Evolutionary conservation across 495 filamentous ascomycete species (phyloP), one percentile per base, ranked within the genome.

Genomic region (Tuber microsphaerosporum): DNA sequence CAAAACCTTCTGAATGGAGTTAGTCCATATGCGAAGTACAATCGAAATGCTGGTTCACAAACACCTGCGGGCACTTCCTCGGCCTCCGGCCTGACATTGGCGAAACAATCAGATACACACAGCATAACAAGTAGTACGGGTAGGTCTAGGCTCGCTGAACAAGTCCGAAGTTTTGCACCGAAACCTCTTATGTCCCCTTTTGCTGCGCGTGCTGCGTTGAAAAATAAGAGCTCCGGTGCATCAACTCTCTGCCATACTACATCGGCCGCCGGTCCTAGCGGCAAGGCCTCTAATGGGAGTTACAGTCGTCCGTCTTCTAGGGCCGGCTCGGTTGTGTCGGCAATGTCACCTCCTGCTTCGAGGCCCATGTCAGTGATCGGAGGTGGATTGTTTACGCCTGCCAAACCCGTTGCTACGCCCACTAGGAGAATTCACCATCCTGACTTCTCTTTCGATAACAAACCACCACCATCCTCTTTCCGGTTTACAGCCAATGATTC

Each of bases 401-500:
- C 51, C 20, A 69, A 70, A 48, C 70, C 74, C 5, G 74, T 43
- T 37, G 43, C 69, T 31, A 72, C 73, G 34, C 76, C 76, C 61
- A 26, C 76, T 0, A 51, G 44, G 43, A 78, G 76, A 46, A 71
- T 73, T 37, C 73, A 75, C 20, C 74, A 79, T 42, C 73, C 73
- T 2, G 73, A 71, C 70, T 79, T 79, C 34, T 75, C 71, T 61
- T 79, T 77, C 2, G 77, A 79, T 34, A 74, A 77, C 70, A 79
- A 79, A 31, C 51, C 56, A 42, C 43, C 45, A 14, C 77, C 74
- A 22, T 68, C 72, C 34, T 19, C 45, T 14, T 79, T 75, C 37
- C 73, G 74, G 44, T 79, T 79, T 68, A 71, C 72, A 17, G 74
- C 70, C 9, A 51, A 45, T 44, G 34, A 46, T 68, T 75, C 69